Evolutionary conservation across 495 filamentous ascomycete species (phyloP), one percentile per base, ranked within the genome.

Genomic region (Annulohypoxylon maeteangense): DNA sequence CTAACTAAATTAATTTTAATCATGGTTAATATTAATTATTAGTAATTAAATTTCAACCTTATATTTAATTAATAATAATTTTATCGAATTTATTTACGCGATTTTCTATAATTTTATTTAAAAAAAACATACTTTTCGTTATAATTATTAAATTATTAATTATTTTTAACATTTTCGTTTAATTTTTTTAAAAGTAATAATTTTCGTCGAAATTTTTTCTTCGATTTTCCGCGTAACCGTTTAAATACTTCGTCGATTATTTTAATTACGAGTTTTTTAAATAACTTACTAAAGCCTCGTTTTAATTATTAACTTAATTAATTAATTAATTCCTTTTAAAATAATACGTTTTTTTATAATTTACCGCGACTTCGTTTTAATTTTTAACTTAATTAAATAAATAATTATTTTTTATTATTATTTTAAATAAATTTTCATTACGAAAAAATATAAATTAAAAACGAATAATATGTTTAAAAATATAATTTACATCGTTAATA

Each of bases 11-110:
- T n/a, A n/a, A n/a, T n/a, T n/a, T n/a, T n/a, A n/a, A n/a, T n/a
- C n/a, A n/a, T n/a, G n/a, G n/a, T n/a, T n/a, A n/a, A n/a, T n/a
- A n/a, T n/a, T n/a, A n/a, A n/a, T n/a, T n/a, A n/a, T n/a, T n/a
- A n/a, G n/a, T n/a, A n/a, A n/a, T n/a, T n/a, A n/a, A n/a, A n/a
- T n/a, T n/a, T n/a, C n/a, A n/a, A n/a, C n/a, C n/a, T n/a, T n/a
- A n/a, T n/a, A n/a, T n/a, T n/a, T n/a, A n/a, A 16, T 22, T 48
- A 22, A 22, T 48, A 48, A 48, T 48, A 48, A 48, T 25, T 50
- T 50, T 27, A 50, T 50, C 3, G 27, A 25, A 22, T 27, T 50
- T 50, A 5, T 50, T 18, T 36, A 36, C 34, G 34, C 34, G 34
- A 7, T 36, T 36, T 12, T 36, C 10, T 36, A 36, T 36, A 7